These are phyloP conservation scores for Aspergillus pseudonomiae DNA, from an alignment of 2,329 filamentous ascomycete species.

Conservation along the genomic window DNA sequence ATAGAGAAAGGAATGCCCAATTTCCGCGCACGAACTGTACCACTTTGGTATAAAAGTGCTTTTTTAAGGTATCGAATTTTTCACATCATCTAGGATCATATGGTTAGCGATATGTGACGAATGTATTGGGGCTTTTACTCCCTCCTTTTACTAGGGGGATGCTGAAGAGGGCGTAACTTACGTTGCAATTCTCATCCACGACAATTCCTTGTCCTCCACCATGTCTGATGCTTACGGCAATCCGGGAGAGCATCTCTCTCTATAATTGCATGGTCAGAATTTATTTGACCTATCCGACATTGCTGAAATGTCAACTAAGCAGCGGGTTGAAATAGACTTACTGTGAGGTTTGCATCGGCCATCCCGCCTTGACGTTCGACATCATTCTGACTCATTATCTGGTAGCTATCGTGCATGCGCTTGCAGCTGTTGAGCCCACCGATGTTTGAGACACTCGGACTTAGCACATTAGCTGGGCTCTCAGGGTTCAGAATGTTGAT, in stretches of 20 bases:
- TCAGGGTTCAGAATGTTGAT: slow-evolving; percentile 59
- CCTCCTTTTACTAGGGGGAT: neutral
- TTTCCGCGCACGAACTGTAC: neutral
- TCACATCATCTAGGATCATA: slow-evolving; percentile 8
- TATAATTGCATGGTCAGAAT: slow-evolving; percentile 27
- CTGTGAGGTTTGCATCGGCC: slow-evolving; percentile 60
- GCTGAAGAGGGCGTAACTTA: slow-evolving; percentile 29
- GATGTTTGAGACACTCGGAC: slow-evolving; percentile 28
- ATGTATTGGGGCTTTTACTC: neutral
- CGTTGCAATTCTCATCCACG: slow-evolving; percentile 50
- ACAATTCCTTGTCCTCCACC: slow-evolving; percentile 36
- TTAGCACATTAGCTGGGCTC: slow-evolving; percentile 40
- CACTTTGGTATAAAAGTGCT: neutral
- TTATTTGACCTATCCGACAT: neutral
- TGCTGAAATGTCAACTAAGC: neutral
- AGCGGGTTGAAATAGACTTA: slow-evolving; percentile 33
- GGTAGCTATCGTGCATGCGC: slow-evolving; percentile 62
- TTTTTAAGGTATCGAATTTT: neutral
- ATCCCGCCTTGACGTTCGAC: slow-evolving; percentile 60
- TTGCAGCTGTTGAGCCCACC: slow-evolving; percentile 59
- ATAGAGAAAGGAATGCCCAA: neutral
- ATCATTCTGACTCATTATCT: slow-evolving; percentile 66
- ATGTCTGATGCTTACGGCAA: slow-evolving; percentile 46
- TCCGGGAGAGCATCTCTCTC: slow-evolving; percentile 52
- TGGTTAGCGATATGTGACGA: neutral